Conservation (phyloP, 202 grass and related monocot species). For the Sporobolus alterniflorus region DNA sequence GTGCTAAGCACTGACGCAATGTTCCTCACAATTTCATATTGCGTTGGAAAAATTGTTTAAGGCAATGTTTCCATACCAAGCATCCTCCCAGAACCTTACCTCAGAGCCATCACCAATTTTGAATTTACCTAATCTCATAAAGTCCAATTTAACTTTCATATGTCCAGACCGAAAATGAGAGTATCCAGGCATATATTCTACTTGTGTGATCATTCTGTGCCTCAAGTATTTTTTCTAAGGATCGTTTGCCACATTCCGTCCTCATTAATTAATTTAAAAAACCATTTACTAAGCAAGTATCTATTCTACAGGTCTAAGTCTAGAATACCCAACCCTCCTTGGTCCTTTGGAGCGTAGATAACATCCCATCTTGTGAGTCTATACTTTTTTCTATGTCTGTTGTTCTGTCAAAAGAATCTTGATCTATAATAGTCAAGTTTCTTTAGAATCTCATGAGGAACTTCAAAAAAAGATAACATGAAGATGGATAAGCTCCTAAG, state of each 20-base stretch:
- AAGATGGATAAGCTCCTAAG: too few relatives aligned
- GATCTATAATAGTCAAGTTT: not conserved
- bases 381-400: not conserved
- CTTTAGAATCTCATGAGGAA: too few relatives aligned
- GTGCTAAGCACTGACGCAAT: not conserved
- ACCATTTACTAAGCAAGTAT: not conserved
- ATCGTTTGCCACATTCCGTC: not conserved
- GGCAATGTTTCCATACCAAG: not conserved
- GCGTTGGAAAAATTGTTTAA: not conserved
- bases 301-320: not conserved
- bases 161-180: not conserved
- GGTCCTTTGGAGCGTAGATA: not conserved
- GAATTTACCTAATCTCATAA: not conserved
- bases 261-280: not conserved
- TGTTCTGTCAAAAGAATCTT: not conserved
- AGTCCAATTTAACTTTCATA: not conserved
- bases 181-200: not conserved
- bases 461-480: too few relatives aligned
- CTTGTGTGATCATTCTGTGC: not conserved
- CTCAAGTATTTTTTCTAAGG: not conserved
- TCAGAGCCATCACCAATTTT: not conserved
- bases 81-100: not conserved
- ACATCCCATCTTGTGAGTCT: not conserved
- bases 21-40: not conserved
- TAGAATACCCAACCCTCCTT: not conserved